Evolutionary conservation across 2,329 filamentous ascomycete species (phyloP).

Genomic region (Colletotrichum plurivorum): DNA sequence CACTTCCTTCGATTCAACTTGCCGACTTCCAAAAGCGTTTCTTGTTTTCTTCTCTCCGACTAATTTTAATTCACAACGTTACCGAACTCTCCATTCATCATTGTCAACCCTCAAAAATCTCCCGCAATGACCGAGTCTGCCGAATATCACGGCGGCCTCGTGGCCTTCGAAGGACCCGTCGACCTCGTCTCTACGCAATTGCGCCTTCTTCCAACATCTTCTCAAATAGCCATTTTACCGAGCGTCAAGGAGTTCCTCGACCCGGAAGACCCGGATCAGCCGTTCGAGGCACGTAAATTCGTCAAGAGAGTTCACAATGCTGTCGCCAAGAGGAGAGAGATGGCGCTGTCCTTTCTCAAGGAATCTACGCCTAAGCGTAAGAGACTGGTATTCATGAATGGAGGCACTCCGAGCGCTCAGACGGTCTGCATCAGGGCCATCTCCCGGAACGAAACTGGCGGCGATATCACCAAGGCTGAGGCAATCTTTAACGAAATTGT

Average conservation of each 20-base stretch:
- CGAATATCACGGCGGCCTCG: slow-evolving; percentile 62
- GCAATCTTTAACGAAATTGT: slow-evolving; percentile 64
- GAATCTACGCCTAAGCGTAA: slow-evolving; percentile 61
- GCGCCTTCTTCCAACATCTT: slow-evolving; percentile 70
- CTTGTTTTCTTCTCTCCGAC: background rate
- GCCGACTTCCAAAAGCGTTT: background rate
- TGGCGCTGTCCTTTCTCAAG: slow-evolving; percentile 66
- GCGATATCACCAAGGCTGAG: slow-evolving; percentile 65
- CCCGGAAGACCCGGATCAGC: slow-evolving; percentile 44
- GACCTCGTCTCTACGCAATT: slow-evolving; percentile 72
- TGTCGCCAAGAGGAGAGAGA: slow-evolving; percentile 60
- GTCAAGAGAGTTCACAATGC: slow-evolving; percentile 68
- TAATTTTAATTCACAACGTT: background rate
- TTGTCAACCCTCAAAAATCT: background rate
- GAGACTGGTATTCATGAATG: slow-evolving; percentile 72
- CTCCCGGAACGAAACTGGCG: slow-evolving; percentile 65
- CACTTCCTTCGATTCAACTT: background rate
- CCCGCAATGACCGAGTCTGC: slow-evolving; percentile 35
- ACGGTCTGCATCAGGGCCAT: slow-evolving; percentile 69
- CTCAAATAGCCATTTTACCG: slow-evolving; percentile 71
- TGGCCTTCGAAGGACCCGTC: slow-evolving; percentile 72
- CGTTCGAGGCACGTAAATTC: slow-evolving; percentile 50
- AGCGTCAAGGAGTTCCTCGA: slow-evolving; percentile 63
- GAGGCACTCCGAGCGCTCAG: slow-evolving; percentile 69
- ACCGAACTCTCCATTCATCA: background rate